These are phyloP conservation scores for Lachnellula suecica DNA, from an alignment of 2,329 filamentous ascomycete species.

Conservation along the genomic window DNA sequence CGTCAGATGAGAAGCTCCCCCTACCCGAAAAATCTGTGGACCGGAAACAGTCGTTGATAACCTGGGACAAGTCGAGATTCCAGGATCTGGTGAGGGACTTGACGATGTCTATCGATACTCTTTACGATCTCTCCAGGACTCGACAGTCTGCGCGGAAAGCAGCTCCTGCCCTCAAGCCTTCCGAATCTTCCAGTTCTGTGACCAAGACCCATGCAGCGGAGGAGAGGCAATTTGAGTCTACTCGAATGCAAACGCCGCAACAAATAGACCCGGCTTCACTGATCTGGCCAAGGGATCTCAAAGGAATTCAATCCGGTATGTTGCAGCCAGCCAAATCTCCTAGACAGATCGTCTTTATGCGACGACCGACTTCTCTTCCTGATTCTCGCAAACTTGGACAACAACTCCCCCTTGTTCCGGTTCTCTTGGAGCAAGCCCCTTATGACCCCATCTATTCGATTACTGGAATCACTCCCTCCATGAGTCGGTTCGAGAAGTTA, in stretches of 20 bases:
- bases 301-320: slow-evolving; percentile 20
- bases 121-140: slow-evolving; percentile 74
- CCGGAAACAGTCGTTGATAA: slow-evolving; percentile 54
- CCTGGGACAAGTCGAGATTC: slow-evolving; percentile 71
- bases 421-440: slow-evolving; percentile 70
- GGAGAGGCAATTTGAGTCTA: slow-evolving; percentile 51
- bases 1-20: slow-evolving; percentile 20
- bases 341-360: slow-evolving; percentile 37
- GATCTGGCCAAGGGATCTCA: slow-evolving; percentile 40
- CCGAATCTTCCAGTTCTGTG: slow-evolving; percentile 16
- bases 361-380: slow-evolving; percentile 22
- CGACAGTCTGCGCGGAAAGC: slow-evolving; percentile 42
- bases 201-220: slow-evolving; percentile 32
- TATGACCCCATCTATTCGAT: slow-evolving; percentile 62
- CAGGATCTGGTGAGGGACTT: slow-evolving; percentile 73
- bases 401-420: slow-evolving; percentile 35
- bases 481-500: slow-evolving; percentile 64
- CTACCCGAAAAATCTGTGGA: slow-evolving; percentile 40
- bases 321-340: slow-evolving; percentile 29
- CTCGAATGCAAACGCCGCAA: slow-evolving; percentile 60
- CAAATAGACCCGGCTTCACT: slow-evolving; percentile 56
- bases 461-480: slow-evolving; percentile 63
- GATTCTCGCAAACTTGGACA: slow-evolving; percentile 22
- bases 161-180: slow-evolving; percentile 14
- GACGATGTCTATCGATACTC: slow-evolving; percentile 74